Evolutionary conservation across 2,329 filamentous ascomycete species (phyloP), one percentile per base, ranked within the genome.

Genomic region (Microascus cirrosus): DNA sequence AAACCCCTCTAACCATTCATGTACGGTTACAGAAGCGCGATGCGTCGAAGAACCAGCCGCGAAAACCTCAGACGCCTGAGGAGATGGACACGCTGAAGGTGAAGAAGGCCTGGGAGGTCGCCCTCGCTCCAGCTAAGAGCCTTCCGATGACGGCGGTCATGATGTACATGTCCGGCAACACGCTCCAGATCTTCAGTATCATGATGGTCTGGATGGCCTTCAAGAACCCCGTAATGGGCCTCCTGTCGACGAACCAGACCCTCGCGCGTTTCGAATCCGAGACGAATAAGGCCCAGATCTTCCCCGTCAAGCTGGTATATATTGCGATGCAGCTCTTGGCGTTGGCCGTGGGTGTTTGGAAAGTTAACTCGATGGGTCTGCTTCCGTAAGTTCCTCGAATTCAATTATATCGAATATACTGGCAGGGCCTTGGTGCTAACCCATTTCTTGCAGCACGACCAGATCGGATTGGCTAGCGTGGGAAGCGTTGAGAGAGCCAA

Each of bases 191-290:
- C 64, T 99, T 99, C 78, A 95, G 89, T 73, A 97, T 99, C 74
- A 97, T 97, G 90, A 99, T 97, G 92, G 93, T 97, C 20, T 92
- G 93, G 67, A 97, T 96, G 88, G 86, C 95, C 53, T 99, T 99
- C 81, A 97, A 97, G 79, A 95, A 89, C 64, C 94, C 94, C 11
- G 81, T 99, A 60, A 83, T 90, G 72, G 94, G 92, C 36, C 76
- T 97, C 53, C 74, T 95, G 60, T 83, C 78, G 64, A 93, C 93
- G 54, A 91, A 94, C 68, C 82, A 86, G 67, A 89, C 89, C n/a
- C 97, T 99, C 71, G 84, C 90, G 68, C 86, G 87, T 61, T 95
- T 95, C 72, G 90, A 96, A 71, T 92, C 89, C 22, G 85, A 90
- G 57, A 84, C 82, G 36, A 96, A 89, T 64, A 82, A 80, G 62